phyloP scores from a whole-genome alignment of 164 flowering plant species.

The Taxillus chinensis region DNA sequence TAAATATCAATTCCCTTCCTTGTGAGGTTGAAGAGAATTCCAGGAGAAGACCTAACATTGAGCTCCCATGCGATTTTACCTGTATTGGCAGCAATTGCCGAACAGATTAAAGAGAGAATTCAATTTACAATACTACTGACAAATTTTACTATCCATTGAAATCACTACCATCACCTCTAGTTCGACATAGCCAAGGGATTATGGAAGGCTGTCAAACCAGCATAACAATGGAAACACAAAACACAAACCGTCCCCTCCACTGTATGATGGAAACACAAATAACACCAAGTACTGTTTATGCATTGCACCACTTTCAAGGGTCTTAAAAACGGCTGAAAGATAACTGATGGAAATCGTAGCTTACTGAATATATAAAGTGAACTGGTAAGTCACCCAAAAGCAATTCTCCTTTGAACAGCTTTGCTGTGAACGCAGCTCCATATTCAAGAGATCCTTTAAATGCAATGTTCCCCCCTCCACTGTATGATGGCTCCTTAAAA shows the following conservation, averaged over 20 bases:
- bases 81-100: conserved; percentile 17
- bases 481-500: conserved; percentile 52
- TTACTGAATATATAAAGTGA: conserved; percentile 61
- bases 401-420: conserved; percentile 63
- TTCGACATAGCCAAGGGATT: too few relatives aligned
- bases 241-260: too few relatives aligned
- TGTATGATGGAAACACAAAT: too few relatives aligned
- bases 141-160: too few relatives aligned
- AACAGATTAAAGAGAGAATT: not conserved
- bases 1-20: conserved; percentile 33
- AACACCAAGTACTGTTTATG: too few relatives aligned
- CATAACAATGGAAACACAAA: not conserved
- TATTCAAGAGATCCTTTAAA: conserved; percentile 58
- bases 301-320: not conserved
- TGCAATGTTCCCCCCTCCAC: conserved; percentile 70
- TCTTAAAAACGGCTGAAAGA: not conserved
- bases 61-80: conserved; percentile 52
- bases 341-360: conserved; percentile 13
- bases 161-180: too few relatives aligned
- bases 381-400: conserved; percentile 42
- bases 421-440: conserved; percentile 23
- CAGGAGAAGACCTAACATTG: conserved; percentile 48
- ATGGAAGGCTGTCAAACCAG: not conserved
- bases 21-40: conserved; percentile 28
- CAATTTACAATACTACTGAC: too few relatives aligned